Evolutionary conservation across 2,329 filamentous ascomycete species (phyloP), one percentile per base, ranked within the genome.

Genomic region (Sporothrix globosa): DNA sequence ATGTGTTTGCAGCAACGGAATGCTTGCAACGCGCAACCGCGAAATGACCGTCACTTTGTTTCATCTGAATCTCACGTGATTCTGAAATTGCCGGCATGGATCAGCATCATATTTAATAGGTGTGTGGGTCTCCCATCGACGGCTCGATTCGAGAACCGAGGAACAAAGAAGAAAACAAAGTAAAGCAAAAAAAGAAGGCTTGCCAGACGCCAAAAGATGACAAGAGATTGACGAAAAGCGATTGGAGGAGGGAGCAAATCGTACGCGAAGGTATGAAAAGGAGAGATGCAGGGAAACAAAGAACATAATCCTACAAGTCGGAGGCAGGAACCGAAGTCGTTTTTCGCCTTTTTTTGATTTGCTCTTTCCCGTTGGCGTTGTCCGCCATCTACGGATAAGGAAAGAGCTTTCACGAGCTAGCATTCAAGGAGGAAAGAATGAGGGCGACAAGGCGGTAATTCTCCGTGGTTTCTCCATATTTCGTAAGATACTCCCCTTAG

Each of bases 1-100:
- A 39, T 58, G 27, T 10, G 19, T 17, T n/a, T n/a, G 48, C 19
- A 50, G 48, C 17, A 50, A 21, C 1, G 48, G 19, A 4, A 21
- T 9, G 44, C 44, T 48, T 17, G 44, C 44, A 17, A 17, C 50
- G 11, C n/a, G 50, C 50, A 21, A 34, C 5, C 34, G 34, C 34
- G 34, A 34, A 34, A 34, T 34, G 34, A 7, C 34, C 4, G 34
- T 34, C 34, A 34, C 11, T 30, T 30, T 27, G 4, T 27, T 10
- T 24, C n/a, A 3, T 19, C 14, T 44, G 41, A 44, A 13, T 44
- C 41, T 66, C 61, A 66, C 61, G 61, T 66, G 44, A 66, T n/a
- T 30, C 24, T 66, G 27, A 30, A 66, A 30, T 66, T 66, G 61
- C 46, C 27, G 48, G 63, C n/a, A 67, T 67, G 46, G 61, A 66